A percentile compares a stretch with the other conserved stretches of the same genome.
These are phyloP conservation scores for Penicillium ucsense DNA, from an alignment of 495 filamentous ascomycete genomes.

Conservation along the genomic window DNA sequence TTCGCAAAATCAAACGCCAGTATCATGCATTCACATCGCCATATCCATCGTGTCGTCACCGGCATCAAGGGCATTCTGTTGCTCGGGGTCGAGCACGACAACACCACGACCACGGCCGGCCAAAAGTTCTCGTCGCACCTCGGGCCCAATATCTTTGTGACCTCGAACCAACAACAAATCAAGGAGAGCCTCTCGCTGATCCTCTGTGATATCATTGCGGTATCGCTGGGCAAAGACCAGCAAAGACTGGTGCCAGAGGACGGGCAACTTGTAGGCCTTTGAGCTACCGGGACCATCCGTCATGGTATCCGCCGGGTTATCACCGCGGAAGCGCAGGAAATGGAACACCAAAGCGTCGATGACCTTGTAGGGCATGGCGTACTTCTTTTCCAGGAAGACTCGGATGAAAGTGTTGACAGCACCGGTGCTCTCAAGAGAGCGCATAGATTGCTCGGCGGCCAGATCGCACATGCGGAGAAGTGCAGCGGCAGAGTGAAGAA, in stretches of 20 bases:
- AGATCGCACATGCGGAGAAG: slow-evolving; percentile 88
- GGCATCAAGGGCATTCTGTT: slow-evolving; percentile 46
- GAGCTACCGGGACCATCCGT: slow-evolving; percentile 33
- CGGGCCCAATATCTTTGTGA: slow-evolving; percentile 81
- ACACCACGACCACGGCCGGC: slow-evolving; percentile 83
- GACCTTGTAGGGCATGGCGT: slow-evolving; percentile 89
- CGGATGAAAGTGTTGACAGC: slow-evolving; percentile 91
- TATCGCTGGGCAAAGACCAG: slow-evolving; percentile 90
- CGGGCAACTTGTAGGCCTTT: slow-evolving; percentile 56
- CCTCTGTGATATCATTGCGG: slow-evolving; percentile 84
- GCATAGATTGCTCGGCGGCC: slow-evolving; percentile 71
- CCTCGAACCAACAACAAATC: slow-evolving; percentile 82
- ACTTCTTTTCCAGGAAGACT: slow-evolving; percentile 88
- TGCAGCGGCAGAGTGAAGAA: slow-evolving; percentile 86
- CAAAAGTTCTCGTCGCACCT: slow-evolving; percentile 82
- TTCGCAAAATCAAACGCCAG: neutral
- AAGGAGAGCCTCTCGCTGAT: slow-evolving; percentile 83
- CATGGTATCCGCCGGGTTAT: slow-evolving; percentile 39
- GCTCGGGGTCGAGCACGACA: slow-evolving; percentile 44
- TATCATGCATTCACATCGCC: slow-evolving; percentile 29
- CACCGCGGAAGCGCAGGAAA: slow-evolving; percentile 76
- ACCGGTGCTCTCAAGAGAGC: slow-evolving; percentile 64
- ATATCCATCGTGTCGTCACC: slow-evolving; percentile 91
- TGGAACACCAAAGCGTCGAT: slow-evolving; percentile 94
- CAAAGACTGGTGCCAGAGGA: slow-evolving; percentile 85